These are phyloP conservation scores for Sutorius eximius DNA, from an alignment of 1,284 basidiomycete genomes.

Conservation along the genomic window DNA sequence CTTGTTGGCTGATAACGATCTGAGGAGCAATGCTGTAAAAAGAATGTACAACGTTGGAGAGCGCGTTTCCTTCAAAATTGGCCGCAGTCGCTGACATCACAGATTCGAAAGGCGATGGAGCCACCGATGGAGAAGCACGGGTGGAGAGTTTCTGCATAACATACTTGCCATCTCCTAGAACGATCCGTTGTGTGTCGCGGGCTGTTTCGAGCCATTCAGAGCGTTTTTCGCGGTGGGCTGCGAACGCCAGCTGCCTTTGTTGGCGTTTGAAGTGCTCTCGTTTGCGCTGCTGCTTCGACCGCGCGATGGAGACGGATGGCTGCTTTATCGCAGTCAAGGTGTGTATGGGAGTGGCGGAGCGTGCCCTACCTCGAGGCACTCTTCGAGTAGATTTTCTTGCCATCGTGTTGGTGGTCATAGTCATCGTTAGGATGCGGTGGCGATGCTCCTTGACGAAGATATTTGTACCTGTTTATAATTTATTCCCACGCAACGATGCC, in stretches of 20 bases:
- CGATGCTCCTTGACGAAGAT: not conserved
- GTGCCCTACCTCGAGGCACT: constrained; percentile 30
- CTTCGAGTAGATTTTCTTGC: constrained; percentile 22
- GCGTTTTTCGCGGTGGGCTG: constrained; percentile 27
- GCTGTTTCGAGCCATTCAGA: constrained; percentile 37
- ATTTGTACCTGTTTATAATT: constrained; percentile 18
- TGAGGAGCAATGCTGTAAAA: constrained; percentile 41
- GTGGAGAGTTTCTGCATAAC: constrained; percentile 37
- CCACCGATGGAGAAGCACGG: constrained; percentile 20
- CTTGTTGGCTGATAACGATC: constrained; percentile 39
- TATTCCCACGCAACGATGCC: constrained; percentile 18
- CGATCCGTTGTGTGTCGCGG: constrained; percentile 41
- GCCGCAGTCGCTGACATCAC: constrained; percentile 4
- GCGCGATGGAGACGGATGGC: constrained; percentile 14
- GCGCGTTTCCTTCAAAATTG: constrained; percentile 4
- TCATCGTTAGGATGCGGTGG: constrained; percentile 5
- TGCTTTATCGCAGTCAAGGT: constrained; percentile 29
- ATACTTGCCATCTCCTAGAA: constrained; percentile 49
- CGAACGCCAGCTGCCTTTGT: constrained; percentile 22
- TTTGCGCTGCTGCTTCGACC: constrained; percentile 25
- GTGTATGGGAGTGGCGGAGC: constrained; percentile 19
- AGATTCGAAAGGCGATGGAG: constrained; percentile 22
- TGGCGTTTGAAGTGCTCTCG: constrained; percentile 24
- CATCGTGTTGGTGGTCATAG: constrained; percentile 21
- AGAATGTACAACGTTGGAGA: constrained; percentile 8